Conservation (phyloP, 352 stramenopile genomes). For the Aphanomyces stellatus region DNA sequence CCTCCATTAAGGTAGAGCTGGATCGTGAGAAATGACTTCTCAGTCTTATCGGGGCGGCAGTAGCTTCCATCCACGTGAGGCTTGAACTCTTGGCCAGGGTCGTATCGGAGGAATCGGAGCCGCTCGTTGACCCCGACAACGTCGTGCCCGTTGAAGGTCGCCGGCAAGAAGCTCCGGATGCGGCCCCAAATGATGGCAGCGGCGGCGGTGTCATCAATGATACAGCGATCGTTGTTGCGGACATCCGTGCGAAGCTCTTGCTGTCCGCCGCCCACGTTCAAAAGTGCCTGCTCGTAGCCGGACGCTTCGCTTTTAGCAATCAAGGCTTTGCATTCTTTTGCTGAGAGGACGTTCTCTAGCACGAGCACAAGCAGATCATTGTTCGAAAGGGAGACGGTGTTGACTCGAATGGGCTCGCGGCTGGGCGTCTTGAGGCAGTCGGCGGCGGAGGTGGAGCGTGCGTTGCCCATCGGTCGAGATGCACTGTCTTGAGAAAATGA, state of each 20-base stretch:
- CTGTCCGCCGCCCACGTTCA: neutral
- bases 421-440: no score
- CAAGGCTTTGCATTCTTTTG: neutral
- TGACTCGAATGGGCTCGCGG: no score
- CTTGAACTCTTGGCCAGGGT: slow-evolving; percentile 8
- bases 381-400: no score
- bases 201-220: neutral
- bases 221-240: slow-evolving; percentile 2
- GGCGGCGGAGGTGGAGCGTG: no score
- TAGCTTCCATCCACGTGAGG: neutral
- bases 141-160: neutral
- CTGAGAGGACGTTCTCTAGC: neutral
- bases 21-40: neutral
- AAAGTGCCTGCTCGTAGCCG: neutral
- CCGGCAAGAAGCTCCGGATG: neutral
- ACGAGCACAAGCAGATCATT: neutral
- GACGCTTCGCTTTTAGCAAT: neutral
- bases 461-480: no score
- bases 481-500: no score
- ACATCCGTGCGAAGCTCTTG: neutral
- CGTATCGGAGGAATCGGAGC: neutral
- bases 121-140: neutral
- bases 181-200: neutral
- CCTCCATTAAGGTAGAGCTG: slow-evolving; percentile 6
- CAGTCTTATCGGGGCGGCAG: neutral